phyloP scores from a whole-genome alignment of 1,139 yeast genomes.

The Yamadazyma kanchanaburiensis region DNA sequence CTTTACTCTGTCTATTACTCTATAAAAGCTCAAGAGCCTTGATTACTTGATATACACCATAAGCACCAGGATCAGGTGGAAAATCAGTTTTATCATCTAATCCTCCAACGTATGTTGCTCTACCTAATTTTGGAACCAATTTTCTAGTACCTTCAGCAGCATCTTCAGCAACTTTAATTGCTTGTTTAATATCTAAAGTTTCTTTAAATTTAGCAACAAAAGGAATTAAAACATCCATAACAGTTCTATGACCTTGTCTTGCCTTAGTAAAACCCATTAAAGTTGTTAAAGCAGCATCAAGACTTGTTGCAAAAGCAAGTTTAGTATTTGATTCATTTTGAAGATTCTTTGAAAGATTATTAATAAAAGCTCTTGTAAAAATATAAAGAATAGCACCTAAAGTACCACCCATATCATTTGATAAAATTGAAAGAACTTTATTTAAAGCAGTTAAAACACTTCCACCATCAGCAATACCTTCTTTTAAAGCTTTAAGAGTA shows the following conservation, averaged over 20 bases:
- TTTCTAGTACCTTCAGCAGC: constrained; percentile 42
- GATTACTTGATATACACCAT: constrained; percentile 23
- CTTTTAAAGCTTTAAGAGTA: constrained; percentile 28
- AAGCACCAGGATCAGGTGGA: constrained; percentile 49
- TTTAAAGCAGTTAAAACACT: constrained; percentile 25
- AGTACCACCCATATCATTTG: constrained; percentile 55
- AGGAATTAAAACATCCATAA: constrained; percentile 53
- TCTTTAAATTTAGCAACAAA: constrained; percentile 30
- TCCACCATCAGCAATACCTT: constrained; percentile 18
- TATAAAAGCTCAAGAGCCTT: constrained; percentile 13
- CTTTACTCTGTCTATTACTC: background rate
- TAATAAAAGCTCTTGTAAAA: constrained; percentile 40
- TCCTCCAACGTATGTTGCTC: constrained; percentile 46
- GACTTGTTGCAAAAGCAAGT: constrained; percentile 26
- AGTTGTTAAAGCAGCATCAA: constrained; percentile 27
- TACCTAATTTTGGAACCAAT: constrained; percentile 40
- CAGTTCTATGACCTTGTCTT: constrained; percentile 48
- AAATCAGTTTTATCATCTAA: constrained; percentile 20
- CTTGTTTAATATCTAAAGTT: constrained; percentile 21
- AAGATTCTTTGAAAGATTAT: constrained; percentile 23
- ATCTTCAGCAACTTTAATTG: constrained; percentile 30
- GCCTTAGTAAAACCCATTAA: constrained; percentile 44
- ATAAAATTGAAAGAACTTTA: constrained; percentile 36
- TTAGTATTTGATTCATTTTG: constrained; percentile 8
- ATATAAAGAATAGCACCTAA: constrained; percentile 49